Conservation (phyloP, 164 flowering plant species). For the Berberis vulgaris region DNA sequence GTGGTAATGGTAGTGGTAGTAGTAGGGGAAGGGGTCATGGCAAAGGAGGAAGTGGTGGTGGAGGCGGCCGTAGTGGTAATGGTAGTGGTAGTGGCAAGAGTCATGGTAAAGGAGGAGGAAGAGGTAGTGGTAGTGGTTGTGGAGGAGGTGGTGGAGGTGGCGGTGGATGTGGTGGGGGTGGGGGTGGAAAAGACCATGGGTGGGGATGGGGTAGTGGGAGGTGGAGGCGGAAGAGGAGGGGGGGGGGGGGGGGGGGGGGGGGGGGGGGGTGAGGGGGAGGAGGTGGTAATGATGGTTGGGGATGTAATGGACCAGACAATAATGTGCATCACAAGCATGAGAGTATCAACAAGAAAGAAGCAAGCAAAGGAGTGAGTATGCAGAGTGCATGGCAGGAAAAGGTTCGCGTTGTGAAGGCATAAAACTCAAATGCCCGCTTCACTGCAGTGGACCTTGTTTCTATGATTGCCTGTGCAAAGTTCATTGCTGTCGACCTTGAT, state of each 20-base stretch:
- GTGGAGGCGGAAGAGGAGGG: too few species aligned
- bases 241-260: neutral
- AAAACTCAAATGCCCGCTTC: conserved; percentile 68
- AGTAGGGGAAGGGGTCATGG: neutral
- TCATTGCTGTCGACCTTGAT: conserved; percentile 22
- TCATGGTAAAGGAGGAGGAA: neutral
- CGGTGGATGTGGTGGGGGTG: neutral
- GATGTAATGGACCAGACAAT: too few species aligned
- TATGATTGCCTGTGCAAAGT: conserved; percentile 72
- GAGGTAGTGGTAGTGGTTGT: neutral
- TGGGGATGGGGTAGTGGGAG: too few species aligned
- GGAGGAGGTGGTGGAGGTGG: conserved; percentile 2
- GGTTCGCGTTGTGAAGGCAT: conserved; percentile 11
- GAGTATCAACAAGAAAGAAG: too few species aligned
- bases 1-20: conserved; percentile 1
- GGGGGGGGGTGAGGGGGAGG: conserved; percentile 1
- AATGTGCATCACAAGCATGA: too few species aligned
- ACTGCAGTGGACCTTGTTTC: conserved; percentile 61
- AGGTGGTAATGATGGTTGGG: neutral
- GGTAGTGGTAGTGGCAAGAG: too few species aligned
- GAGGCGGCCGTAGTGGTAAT: neutral
- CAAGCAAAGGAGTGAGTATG: too few species aligned
- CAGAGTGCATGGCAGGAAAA: too few species aligned
- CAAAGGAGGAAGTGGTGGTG: conserved; percentile 1
- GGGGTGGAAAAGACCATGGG: too few species aligned